A percentile compares a stretch with the other conserved stretches of the same genome.
These are phyloP conservation scores for Colletotrichum lindemuthianum DNA, from an alignment of 2,329 filamentous ascomycete species.

Conservation along the genomic window DNA sequence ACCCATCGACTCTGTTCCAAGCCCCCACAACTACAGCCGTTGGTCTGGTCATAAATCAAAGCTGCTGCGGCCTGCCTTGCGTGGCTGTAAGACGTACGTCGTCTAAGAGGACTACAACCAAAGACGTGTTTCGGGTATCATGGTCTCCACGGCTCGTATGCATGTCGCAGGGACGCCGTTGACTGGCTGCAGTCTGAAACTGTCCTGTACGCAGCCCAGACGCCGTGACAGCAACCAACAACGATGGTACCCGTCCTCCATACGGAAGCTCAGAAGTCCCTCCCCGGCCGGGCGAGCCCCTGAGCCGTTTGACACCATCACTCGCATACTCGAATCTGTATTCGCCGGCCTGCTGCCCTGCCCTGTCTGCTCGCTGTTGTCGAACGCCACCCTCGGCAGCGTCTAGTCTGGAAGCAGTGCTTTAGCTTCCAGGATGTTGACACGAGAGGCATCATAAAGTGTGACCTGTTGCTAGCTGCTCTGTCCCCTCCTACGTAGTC, in stretches of 20 bases:
- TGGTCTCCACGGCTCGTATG: neutral
- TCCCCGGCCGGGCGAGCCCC: neutral
- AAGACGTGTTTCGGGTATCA: neutral
- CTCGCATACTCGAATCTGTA: constrained; percentile 1
- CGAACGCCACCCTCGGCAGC: constrained; percentile 1
- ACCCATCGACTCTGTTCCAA: too few relatives aligned
- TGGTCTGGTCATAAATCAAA: too few relatives aligned
- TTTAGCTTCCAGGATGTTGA: neutral
- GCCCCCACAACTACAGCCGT: too few relatives aligned
- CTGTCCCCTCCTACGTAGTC: too few relatives aligned
- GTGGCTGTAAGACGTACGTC: too few relatives aligned
- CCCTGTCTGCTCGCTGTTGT: constrained; percentile 3
- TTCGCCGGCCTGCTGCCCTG: neutral
- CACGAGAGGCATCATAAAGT: too few relatives aligned
- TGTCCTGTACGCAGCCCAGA: neutral
- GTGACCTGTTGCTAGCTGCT: too few relatives aligned
- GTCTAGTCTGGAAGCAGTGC: neutral
- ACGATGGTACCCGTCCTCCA: neutral
- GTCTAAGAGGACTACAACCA: too few relatives aligned
- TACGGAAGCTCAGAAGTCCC: neutral
- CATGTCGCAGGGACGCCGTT: neutral
- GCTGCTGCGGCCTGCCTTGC: too few relatives aligned
- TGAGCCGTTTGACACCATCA: neutral
- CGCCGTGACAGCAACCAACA: neutral
- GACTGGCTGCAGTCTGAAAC: neutral